These are phyloP conservation scores for Verticillium dahliae DNA, from an alignment of 2,329 filamentous ascomycete species.

Conservation along the genomic window DNA sequence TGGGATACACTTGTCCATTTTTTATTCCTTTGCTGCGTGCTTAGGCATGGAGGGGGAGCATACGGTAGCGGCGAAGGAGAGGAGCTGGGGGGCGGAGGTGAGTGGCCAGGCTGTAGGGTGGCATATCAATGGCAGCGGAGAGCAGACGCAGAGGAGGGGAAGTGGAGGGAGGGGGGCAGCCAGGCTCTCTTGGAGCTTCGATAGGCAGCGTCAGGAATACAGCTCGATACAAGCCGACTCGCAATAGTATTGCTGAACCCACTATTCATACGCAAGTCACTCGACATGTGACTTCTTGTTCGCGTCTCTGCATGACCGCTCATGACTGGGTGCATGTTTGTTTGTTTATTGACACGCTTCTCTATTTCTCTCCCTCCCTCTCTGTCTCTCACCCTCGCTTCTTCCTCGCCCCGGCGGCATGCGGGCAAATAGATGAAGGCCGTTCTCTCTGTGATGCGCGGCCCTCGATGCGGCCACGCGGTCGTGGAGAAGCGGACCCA, in stretches of 20 bases:
- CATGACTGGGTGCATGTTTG: not conserved
- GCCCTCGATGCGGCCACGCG: conserved; percentile 2
- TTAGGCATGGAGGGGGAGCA: not conserved
- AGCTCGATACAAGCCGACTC: not conserved
- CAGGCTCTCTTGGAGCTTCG: not conserved
- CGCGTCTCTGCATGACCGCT: not conserved
- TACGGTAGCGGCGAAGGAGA: not conserved
- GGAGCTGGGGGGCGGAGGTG: not conserved
- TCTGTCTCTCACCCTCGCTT: too few relatives aligned
- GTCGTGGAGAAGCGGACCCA: not conserved
- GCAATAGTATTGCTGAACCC: not conserved
- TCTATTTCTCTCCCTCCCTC: too few relatives aligned
- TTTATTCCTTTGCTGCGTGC: not conserved
- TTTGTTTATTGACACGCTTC: not conserved
- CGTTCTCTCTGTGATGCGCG: not conserved
- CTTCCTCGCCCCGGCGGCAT: not conserved
- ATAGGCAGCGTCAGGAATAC: not conserved
- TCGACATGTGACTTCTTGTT: not conserved
- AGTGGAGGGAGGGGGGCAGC: not conserved
- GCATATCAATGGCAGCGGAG: too few relatives aligned
- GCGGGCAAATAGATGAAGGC: not conserved
- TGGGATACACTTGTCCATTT: conserved; percentile 2
- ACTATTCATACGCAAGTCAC: not conserved
- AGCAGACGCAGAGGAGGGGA: too few relatives aligned
- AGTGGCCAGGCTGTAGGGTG: too few relatives aligned